Percentiles rank a stretch among this genome's conserved stretches.
Conservation (phyloP, 768 basidiomycete genomes). For the Leccinum subtestaceum region DNA sequence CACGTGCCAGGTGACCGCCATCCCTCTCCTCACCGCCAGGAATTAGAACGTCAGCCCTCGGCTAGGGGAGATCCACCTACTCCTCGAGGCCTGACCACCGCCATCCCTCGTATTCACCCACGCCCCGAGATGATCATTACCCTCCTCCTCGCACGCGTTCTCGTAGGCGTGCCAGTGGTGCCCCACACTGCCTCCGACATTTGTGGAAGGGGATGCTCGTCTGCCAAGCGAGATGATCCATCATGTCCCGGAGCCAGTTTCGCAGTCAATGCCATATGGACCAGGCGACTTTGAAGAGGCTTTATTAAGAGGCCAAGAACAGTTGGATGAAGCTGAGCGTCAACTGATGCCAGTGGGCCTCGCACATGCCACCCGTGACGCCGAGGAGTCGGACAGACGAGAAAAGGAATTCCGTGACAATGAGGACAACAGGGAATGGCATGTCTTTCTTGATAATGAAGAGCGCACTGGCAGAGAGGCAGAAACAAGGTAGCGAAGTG, state of each 20-base stretch:
- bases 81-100: neutral
- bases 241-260: conserved; percentile 24
- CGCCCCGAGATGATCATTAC: neutral
- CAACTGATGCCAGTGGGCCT: conserved; percentile 42
- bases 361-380: conserved; percentile 49
- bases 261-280: conserved; percentile 14
- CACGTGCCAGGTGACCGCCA: too few relatives aligned
- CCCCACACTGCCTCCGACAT: conserved; percentile 7
- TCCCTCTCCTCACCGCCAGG: too few relatives aligned
- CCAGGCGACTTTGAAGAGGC: conserved; percentile 44
- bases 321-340: conserved; percentile 54
- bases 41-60: too few relatives aligned
- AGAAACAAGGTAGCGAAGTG: conserved; percentile 48
- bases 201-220: conserved; percentile 21
- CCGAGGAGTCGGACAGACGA: conserved; percentile 50
- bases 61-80: neutral
- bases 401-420: conserved; percentile 61
- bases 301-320: conserved; percentile 45
- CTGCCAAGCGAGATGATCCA: conserved; percentile 27
- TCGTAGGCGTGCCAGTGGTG: conserved; percentile 14
- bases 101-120: conserved; percentile 14
- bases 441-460: conserved; percentile 58
- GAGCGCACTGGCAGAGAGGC: conserved; percentile 44
- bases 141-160: conserved; percentile 17
- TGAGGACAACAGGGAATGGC: conserved; percentile 60